A percentile compares a stretch with the other conserved stretches of the same genome.
Conservation (phyloP, 1,284 basidiomycete species). For the Puccinia coronata region DNA sequence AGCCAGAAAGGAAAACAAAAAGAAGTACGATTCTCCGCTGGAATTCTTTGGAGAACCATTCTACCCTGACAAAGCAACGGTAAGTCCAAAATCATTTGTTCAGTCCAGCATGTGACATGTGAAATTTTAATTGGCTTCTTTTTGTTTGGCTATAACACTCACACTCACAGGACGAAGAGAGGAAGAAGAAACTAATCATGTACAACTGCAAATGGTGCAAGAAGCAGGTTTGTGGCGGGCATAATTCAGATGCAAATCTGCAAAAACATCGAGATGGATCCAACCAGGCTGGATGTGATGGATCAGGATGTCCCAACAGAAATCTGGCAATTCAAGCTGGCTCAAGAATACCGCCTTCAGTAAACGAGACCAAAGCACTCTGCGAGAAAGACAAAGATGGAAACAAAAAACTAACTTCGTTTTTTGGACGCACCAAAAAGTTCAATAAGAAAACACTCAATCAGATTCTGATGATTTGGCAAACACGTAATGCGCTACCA, state of each 20-base stretch:
- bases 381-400: background rate
- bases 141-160: background rate
- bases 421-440: conserved; percentile 18
- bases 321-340: conserved; percentile 12
- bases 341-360: conserved; percentile 11
- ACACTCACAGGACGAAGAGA: conserved; percentile 1
- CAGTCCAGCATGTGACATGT: background rate
- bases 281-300: conserved; percentile 26
- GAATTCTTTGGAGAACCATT: no score
- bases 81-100: background rate
- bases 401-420: conserved; percentile 1
- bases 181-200: conserved; percentile 16
- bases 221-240: conserved; percentile 23
- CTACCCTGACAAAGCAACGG: conserved; percentile 1
- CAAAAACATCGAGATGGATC: no score
- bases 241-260: conserved; percentile 16
- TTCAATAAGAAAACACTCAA: conserved; percentile 28
- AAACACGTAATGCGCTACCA: no score
- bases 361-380: background rate
- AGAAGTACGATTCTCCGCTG: conserved; percentile 25
- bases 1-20: background rate
- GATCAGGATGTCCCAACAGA: conserved; percentile 24
- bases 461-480: conserved; percentile 30
- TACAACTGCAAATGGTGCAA: conserved; percentile 30
- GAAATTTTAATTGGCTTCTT: background rate